phyloP scores from a whole-genome alignment of 768 basidiomycete genomes.

The Hydnomerulius pinastri region DNA sequence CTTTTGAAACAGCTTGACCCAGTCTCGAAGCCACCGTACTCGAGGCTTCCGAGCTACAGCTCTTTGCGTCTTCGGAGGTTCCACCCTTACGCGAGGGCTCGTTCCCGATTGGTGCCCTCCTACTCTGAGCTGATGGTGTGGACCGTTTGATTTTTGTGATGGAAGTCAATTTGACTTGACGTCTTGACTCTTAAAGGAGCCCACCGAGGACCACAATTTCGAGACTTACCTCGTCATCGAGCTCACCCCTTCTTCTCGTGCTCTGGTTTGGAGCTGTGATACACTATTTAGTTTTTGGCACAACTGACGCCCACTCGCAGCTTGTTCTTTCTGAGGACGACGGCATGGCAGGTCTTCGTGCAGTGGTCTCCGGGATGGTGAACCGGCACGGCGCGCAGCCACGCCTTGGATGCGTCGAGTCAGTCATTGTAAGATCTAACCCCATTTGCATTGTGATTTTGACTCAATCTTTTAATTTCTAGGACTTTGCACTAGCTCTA shows the following conservation, averaged over 20 bases:
- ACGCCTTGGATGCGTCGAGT: slow-evolving; percentile 17
- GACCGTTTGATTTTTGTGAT: not conserved
- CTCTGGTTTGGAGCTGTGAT: slow-evolving; percentile 15
- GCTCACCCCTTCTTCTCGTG: slow-evolving; percentile 6
- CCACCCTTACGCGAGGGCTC: slow-evolving; percentile 20
- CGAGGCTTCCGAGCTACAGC: slow-evolving; percentile 25
- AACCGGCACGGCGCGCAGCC: slow-evolving; percentile 14
- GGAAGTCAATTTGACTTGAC: slow-evolving; percentile 6
- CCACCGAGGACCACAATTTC: slow-evolving; percentile 9
- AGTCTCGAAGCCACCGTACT: slow-evolving; percentile 8
- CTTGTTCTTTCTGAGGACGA: slow-evolving; percentile 18
- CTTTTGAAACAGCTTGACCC: slow-evolving; percentile 21
- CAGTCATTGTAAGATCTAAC: slow-evolving; percentile 19
- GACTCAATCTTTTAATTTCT: slow-evolving; percentile 5
- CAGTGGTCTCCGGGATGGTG: slow-evolving; percentile 19
- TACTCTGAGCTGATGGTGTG: slow-evolving; percentile 13
- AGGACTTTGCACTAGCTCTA: slow-evolving; percentile 26
- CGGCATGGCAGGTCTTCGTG: slow-evolving; percentile 18
- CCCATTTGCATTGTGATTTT: not conserved
- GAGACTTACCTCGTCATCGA: slow-evolving; percentile 2
- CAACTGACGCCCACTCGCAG: slow-evolving; percentile 12
- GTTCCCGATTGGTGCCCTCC: not conserved
- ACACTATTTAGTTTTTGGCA: not conserved
- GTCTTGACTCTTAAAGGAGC: slow-evolving; percentile 15
- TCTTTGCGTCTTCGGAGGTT: slow-evolving; percentile 19